Conservation (phyloP, 305 asterid species). For the Nicotiana rustica region DNA sequence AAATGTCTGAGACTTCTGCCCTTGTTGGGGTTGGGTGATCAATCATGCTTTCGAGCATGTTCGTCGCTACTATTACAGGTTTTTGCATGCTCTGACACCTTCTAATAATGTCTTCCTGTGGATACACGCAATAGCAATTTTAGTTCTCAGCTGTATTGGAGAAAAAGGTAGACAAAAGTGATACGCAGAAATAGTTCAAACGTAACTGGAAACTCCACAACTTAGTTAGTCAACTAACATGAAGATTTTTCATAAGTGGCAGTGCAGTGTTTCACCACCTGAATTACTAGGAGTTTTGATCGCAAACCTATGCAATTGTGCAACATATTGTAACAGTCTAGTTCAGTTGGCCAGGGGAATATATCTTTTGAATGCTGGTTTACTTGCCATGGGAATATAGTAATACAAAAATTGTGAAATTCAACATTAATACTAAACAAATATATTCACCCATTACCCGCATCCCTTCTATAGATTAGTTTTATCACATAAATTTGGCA, state of each 20-base stretch:
- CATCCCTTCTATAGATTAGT: background rate
- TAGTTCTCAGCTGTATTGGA: background rate
- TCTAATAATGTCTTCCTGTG: conserved; percentile 88
- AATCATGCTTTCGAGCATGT: conserved; percentile 98
- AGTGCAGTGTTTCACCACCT: background rate
- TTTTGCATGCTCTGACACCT: conserved; percentile 89
- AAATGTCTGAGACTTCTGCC: conserved; percentile 98
- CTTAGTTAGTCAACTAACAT: conserved; percentile 1
- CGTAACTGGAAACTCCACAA: background rate
- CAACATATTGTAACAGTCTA: background rate
- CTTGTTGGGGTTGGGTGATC: conserved; percentile 98
- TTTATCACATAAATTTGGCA: background rate
- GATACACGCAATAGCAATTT: conserved; percentile 2
- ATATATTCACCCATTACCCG: background rate
- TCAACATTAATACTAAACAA: background rate
- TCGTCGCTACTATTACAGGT: conserved; percentile 97
- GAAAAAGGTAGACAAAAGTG: background rate
- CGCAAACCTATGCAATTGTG: background rate
- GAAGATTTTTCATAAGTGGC: background rate
- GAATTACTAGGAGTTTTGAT: conserved; percentile 1
- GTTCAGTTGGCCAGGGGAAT: background rate
- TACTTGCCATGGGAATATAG: background rate
- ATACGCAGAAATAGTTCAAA: background rate
- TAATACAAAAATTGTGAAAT: background rate
- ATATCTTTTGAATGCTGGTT: background rate